A percentile compares a stretch with the other conserved stretches of the same genome.
phyloP scores from a whole-genome alignment of 768 basidiomycete genomes.

The Psilocybe tampanensis region DNA sequence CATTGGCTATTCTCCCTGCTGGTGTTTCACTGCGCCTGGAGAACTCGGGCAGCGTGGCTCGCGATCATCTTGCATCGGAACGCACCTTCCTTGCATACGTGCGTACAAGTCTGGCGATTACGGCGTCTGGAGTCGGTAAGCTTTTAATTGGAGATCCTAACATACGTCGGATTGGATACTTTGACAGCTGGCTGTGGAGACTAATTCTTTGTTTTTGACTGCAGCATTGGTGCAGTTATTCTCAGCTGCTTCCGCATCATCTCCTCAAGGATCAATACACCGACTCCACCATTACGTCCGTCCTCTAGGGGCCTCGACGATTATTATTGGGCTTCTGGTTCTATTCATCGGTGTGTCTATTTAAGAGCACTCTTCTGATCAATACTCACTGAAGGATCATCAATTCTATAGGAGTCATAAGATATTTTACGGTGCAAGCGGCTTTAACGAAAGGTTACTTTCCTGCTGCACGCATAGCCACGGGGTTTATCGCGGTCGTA shows the following conservation, averaged over 20 bases:
- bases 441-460: conserved; percentile 53
- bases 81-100: conserved; percentile 66
- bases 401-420: conserved; percentile 39
- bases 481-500: conserved; percentile 38
- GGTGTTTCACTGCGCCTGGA: conserved; percentile 34
- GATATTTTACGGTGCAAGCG: conserved; percentile 57
- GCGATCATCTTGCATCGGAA: conserved; percentile 67
- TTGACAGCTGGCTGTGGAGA: background rate
- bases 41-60: conserved; percentile 64
- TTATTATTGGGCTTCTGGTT: conserved; percentile 48
- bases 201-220: background rate
- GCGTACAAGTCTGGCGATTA: conserved; percentile 63
- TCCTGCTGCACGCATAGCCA: conserved; percentile 52
- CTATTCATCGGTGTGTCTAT: conserved; percentile 48
- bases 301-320: conserved; percentile 53
- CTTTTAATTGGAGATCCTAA: conserved; percentile 9
- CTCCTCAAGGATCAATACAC: conserved; percentile 15
- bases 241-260: conserved; percentile 31
- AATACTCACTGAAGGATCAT: background rate
- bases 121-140: conserved; percentile 62
- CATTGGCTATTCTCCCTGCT: background rate
- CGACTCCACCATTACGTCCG: conserved; percentile 39
- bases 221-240: conserved; percentile 62
- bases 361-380: background rate
- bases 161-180: background rate